phyloP scores from a whole-genome alignment of 2,329 filamentous ascomycete species.

The Pseudogymnoascus sp. region DNA sequence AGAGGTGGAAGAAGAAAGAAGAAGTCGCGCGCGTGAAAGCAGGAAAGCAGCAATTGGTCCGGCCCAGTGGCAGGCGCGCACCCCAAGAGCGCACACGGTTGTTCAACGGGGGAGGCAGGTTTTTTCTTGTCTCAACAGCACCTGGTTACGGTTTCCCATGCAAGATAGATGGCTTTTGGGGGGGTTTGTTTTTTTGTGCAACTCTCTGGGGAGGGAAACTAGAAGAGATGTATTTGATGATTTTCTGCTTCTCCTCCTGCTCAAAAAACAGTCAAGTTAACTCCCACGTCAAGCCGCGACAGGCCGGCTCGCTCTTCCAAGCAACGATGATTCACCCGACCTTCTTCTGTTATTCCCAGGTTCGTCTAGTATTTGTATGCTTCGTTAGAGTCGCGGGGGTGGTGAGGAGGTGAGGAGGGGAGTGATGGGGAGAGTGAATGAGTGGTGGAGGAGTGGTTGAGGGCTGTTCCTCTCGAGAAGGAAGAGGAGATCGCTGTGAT shows the following conservation, averaged over 20 bases:
- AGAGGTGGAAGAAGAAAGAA: neutral
- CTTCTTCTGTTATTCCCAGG: neutral
- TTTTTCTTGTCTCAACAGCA: conserved; percentile 19
- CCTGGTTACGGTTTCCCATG: conserved; percentile 30
- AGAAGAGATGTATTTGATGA: conserved; percentile 32
- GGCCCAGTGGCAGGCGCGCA: neutral
- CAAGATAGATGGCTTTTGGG: conserved; percentile 19
- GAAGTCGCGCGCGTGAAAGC: neutral
- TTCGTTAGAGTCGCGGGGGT: neutral
- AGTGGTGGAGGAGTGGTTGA: neutral
- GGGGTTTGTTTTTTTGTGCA: conserved; percentile 17
- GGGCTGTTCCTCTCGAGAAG: neutral
- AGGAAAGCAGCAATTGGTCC: neutral
- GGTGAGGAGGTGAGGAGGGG: neutral
- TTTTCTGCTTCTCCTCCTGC: conserved; percentile 20
- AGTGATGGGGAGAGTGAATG: neutral
- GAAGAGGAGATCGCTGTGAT: neutral
- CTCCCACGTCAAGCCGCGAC: neutral
- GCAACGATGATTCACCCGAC: conserved; percentile 6
- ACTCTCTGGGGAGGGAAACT: conserved; percentile 26
- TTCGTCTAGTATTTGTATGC: neutral
- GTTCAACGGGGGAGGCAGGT: neutral
- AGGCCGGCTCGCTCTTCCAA: neutral
- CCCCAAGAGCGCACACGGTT: neutral
- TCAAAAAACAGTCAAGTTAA: neutral